Base-by-base conservation (phyloP, 805 yeast genomes). In the Wickerhamiella musiphila region DNA sequence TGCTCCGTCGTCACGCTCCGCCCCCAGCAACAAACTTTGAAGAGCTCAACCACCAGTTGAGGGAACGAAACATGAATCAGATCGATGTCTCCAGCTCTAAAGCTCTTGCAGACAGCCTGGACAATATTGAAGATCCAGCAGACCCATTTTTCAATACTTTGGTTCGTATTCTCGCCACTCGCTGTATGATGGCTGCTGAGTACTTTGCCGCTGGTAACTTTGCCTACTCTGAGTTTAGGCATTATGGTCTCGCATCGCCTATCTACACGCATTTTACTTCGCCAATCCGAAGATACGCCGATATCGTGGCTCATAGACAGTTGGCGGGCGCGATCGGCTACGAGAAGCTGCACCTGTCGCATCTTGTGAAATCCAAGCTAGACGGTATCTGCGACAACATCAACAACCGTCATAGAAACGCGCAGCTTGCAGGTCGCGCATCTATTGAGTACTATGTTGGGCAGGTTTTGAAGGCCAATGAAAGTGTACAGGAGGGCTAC, bases 171-270 rank as follows among this genome's bases (percentile, higher is more conserved):
- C 77, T 90, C 93, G 90, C 95, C 6, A 90, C 99, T 0, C 68
- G 99, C 47, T 86, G 96, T 57, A 90, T 90, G 98, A 81, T 83
- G 78, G 94, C 98, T 2, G 99, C 99, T 2, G 95, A 86, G 52
- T 90, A 90, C 51, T 90, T 90, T 59, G 73, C 92, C 8, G 70
- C 94, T 0, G 96, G 99, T 6, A 72, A 78, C 11, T 81, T 65
- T 48, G 78, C 93, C 7, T 81, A 82, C 49, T 73, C 92, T 10
- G 98, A 90, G 42, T 90, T 81, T 62, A 71, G 76, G 40, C 99
- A 90, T 63, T 90, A 90, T 54, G 99, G 99, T 53, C 65, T 90
- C 41, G 99, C 99, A 3, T 83, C 86, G 32, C 95, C 84, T 45
- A 90, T 90, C 28, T 90, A 90, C 56, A 90, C 99, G 1, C 99